Base-by-base conservation (phyloP, 2,329 filamentous ascomycete genomes). In the Bimuria novae-zelandiae region DNA sequence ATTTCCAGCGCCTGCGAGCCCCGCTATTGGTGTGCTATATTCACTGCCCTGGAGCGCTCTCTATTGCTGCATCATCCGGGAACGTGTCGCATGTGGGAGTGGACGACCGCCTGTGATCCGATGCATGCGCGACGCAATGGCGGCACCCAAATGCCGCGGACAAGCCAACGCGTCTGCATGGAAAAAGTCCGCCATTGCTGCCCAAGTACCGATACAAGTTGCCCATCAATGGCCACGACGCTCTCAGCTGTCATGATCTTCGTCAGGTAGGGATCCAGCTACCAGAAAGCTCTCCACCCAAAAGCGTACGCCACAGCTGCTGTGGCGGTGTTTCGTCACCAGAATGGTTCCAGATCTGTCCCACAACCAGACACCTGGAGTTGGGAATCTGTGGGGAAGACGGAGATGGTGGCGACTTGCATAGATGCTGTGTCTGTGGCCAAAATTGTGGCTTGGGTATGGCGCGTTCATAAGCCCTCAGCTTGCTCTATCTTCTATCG, bases 11-110 rank as follows among this genome's bases (percentile, higher is more conserved):
- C 32, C 43, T 35, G 11, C 25, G 17, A 36, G 40, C 3, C 19
- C 30, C 47, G 43, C 51, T 30, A 61, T 60, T 62, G 61, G 56
- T 54, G 47, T 29, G 32, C 36, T n/a, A 23, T 10, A 3, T 22
- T 12, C 11, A 19, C 42, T 27, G 33, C 17, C 45, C 23, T 32
- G 35, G 29, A 14, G 3, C n/a, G 49, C 33, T 46, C 32, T 51
- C 47, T 54, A 42, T 51, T 52, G 51, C 61, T 64, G 67, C 67
- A 65, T 56, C 61, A 47, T 48, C 54, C 49, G 61, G 58, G 61
- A 54, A 68, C 64, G 69, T 71, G 67, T 67, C 64, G 64, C 56
- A 51, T 56, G 53, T 54, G 58, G 49, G 64, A 65, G 52, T 69
- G 66, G 69, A 54, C 56, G 55, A 62, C 42, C 59, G 52, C 45